A percentile compares a stretch with the other conserved stretches of the same genome.
These are phyloP conservation scores for Lolium rigidum DNA, from an alignment of 176 grass and related monocot species.

Conservation along the genomic window DNA sequence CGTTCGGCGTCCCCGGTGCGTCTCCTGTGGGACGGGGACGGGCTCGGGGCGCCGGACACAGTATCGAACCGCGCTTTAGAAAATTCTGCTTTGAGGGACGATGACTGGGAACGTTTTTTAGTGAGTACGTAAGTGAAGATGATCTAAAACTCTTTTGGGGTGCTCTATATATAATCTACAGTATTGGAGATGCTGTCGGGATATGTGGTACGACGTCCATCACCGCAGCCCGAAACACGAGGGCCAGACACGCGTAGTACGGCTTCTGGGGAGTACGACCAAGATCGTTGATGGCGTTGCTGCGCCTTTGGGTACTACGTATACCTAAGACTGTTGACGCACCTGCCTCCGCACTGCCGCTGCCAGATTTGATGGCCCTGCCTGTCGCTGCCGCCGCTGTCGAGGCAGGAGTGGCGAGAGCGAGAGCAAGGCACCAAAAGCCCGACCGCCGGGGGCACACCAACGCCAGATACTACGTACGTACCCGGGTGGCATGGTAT, in stretches of 20 bases:
- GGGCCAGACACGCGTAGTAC: neutral
- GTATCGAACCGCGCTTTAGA: too few relatives aligned
- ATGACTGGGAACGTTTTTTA: too few relatives aligned
- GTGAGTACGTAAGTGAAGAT: too few relatives aligned
- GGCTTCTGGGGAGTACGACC: neutral
- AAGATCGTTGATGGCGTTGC: neutral
- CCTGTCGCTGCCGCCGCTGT: slow-evolving; percentile 27
- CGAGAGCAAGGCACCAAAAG: neutral
- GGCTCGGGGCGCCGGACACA: too few relatives aligned
- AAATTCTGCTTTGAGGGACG: too few relatives aligned
- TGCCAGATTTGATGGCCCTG: slow-evolving; percentile 34
- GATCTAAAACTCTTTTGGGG: too few relatives aligned
- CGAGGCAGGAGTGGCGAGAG: neutral
- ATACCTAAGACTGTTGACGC: slow-evolving; percentile 7
- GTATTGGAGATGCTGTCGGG: too few relatives aligned
- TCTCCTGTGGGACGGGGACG: too few relatives aligned
- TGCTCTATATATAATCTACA: too few relatives aligned
- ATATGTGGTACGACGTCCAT: too few relatives aligned
- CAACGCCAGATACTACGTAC: neutral
- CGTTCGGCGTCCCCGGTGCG: too few relatives aligned
- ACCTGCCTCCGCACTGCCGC: slow-evolving; percentile 9
- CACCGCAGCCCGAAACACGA: neutral
- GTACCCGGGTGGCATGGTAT: too few relatives aligned
- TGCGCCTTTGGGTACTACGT: neutral
- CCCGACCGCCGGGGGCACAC: neutral